Evolutionary conservation across 331 rosid genomes (phyloP), one percentile per base, ranked within the genome.

Genomic region (Acacia pycnantha): DNA sequence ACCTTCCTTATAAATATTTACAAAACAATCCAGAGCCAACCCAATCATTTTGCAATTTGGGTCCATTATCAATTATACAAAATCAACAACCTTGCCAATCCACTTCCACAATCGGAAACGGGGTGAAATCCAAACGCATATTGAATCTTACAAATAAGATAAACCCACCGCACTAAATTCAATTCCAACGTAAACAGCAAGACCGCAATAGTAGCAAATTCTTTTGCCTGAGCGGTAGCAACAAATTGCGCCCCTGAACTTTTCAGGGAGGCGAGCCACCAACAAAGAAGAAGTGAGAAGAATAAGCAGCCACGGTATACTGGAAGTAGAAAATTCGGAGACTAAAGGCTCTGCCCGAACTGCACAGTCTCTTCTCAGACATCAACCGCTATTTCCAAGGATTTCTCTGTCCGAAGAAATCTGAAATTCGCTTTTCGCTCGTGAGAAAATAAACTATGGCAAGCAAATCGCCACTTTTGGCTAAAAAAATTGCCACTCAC

Each of bases 321-420:
- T 67, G 14, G 82, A 56, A 24, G n/a, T 70, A 53, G 41, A 72
- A 74, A 65, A 56, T 29, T 44, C 11, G 77, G 72, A 6, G 44
- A 47, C 14, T 27, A 10, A 21, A 47, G 65, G 53, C 54, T 70
- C 64, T 69, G 27, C 68, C 73, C 40, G 35, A 33, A 67, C 29
- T 35, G 24, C 54, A 43, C 43, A 44, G 74, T 47, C 33, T 65
- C 47, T 22, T 44, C 44, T 9, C 67, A 35, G 15, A 78, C 68
- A 51, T 51, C 76, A 31, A 51, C 87, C 15, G 59, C 59, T 26
- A 73, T 37, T 80, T 77, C 87, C 87, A 56, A 24, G 35, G 47
- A 43, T 53, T 29, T 65, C 66, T 62, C 82, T 72, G 77, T 78
- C 58, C 50, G 43, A 74, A 33, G 67, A 74, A 74, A n/a, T 56